Percentiles rank a stretch among this genome's conserved stretches.
These are phyloP conservation scores for Cordyceps javanica DNA, from an alignment of 2,329 filamentous ascomycete genomes.

Conservation along the genomic window DNA sequence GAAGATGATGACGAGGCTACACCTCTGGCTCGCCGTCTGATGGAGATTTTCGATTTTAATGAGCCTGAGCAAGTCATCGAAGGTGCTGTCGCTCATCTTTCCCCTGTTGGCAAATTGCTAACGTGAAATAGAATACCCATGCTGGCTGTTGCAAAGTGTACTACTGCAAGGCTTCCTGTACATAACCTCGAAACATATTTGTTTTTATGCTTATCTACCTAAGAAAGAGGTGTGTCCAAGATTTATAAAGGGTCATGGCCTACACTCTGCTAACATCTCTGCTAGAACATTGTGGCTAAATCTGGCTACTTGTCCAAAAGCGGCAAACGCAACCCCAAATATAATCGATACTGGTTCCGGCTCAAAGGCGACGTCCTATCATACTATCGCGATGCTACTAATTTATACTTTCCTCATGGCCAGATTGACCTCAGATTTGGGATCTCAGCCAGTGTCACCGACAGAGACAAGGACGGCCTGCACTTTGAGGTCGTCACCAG, in stretches of 20 bases:
- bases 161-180: slow-evolving; percentile 94
- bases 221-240: slow-evolving; percentile 73
- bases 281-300: slow-evolving; percentile 66
- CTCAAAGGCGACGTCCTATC: slow-evolving; percentile 87
- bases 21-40: slow-evolving; percentile 63
- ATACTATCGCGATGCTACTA: slow-evolving; percentile 78
- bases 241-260: background rate
- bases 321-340: slow-evolving; percentile 80
- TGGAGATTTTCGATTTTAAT: slow-evolving; percentile 81
- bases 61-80: slow-evolving; percentile 77
- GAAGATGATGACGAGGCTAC: slow-evolving; percentile 39
- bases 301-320: slow-evolving; percentile 85
- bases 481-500: slow-evolving; percentile 79
- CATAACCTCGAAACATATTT: slow-evolving; percentile 86
- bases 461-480: slow-evolving; percentile 70
- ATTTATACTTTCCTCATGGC: slow-evolving; percentile 85
- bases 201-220: slow-evolving; percentile 95
- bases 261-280: background rate
- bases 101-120: background rate
- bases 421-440: slow-evolving; percentile 90
- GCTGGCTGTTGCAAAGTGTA: slow-evolving; percentile 87
- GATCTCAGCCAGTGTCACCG: slow-evolving; percentile 73
- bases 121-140: slow-evolving; percentile 67
- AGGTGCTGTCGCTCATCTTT: slow-evolving; percentile 37
- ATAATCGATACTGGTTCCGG: slow-evolving; percentile 87